These are phyloP conservation scores for Kluyveromyces lactis DNA, from an alignment of 805 yeast species.

Conservation along the genomic window DNA sequence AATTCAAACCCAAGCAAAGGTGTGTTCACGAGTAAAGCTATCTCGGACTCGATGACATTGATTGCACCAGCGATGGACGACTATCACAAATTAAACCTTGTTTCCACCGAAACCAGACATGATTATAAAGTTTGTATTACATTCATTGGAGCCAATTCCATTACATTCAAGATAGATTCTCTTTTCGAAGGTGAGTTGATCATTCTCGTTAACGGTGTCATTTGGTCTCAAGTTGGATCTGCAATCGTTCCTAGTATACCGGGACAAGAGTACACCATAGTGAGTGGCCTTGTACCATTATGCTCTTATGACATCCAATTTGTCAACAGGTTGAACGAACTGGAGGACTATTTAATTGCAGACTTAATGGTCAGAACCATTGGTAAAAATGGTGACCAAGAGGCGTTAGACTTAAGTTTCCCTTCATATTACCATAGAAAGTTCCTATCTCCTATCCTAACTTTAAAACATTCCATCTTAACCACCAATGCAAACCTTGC, in stretches of 20 bases:
- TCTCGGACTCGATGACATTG: constrained; percentile 30
- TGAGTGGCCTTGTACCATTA: constrained; percentile 56
- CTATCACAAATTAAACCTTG: constrained; percentile 22
- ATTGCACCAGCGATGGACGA: constrained; percentile 27
- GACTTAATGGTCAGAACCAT: constrained; percentile 34
- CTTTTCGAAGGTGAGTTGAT: constrained; percentile 35
- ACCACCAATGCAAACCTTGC: constrained; percentile 54
- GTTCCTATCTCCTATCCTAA: constrained; percentile 50
- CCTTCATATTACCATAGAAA: constrained; percentile 31
- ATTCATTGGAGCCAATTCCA: constrained; percentile 43
- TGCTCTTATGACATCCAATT: constrained; percentile 54
- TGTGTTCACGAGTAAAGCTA: constrained; percentile 24
- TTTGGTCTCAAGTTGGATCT: constrained; percentile 58
- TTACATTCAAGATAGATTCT: constrained; percentile 43
- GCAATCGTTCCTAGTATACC: constrained; percentile 32
- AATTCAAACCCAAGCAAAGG: constrained; percentile 12
- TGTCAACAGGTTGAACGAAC: constrained; percentile 29
- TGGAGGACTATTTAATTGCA: constrained; percentile 30
- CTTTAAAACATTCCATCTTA: constrained; percentile 55
- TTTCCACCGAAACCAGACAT: constrained; percentile 25
- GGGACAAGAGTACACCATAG: constrained; percentile 44
- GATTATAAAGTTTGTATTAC: constrained; percentile 35
- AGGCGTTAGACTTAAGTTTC: constrained; percentile 25
- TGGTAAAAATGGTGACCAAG: constrained; percentile 11
- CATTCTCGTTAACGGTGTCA: constrained; percentile 53